A percentile compares a stretch with the other conserved stretches of the same genome.
Evolutionary conservation across 371 early-diverging fungal species (phyloP).

Genomic region (Apophysomyces variabilis): DNA sequence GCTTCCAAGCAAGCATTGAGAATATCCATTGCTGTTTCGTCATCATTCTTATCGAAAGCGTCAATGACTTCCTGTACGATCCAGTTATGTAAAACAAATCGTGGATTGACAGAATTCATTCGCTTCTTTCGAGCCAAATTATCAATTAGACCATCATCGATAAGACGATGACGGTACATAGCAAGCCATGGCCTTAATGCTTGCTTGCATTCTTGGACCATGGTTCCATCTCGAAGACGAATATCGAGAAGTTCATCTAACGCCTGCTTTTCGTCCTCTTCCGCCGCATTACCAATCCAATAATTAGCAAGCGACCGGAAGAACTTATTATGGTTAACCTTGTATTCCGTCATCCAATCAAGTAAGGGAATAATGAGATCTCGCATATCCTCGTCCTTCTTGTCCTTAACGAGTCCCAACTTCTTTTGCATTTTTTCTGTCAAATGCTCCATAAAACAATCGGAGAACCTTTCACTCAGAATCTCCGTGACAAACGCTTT

Average conservation of each 20-base stretch:
- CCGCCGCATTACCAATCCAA: slow-evolving; percentile 32
- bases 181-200: slow-evolving; percentile 45
- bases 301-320: slow-evolving; percentile 65
- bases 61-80: slow-evolving; percentile 70
- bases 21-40: slow-evolving; percentile 34
- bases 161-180: slow-evolving; percentile 58
- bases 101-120: slow-evolving; percentile 72
- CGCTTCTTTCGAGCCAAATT: slow-evolving; percentile 35
- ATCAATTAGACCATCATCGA: slow-evolving; percentile 33
- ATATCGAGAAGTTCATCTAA: slow-evolving; percentile 37
- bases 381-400: slow-evolving; percentile 51
- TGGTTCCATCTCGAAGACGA: slow-evolving; percentile 29
- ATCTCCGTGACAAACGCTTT: slow-evolving; percentile 49
- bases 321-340: slow-evolving; percentile 76
- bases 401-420: slow-evolving; percentile 43
- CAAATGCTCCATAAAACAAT: slow-evolving; percentile 54
- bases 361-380: slow-evolving; percentile 69
- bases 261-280: slow-evolving; percentile 48
- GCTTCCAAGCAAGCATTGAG: slow-evolving; percentile 61
- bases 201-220: slow-evolving; percentile 22
- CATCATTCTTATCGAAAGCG: slow-evolving; percentile 43
- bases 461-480: slow-evolving; percentile 57
- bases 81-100: slow-evolving; percentile 77
- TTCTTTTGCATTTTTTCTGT: slow-evolving; percentile 63
- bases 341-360: slow-evolving; percentile 61